Conservation (phyloP, 305 asterid genomes). For the Rubia balearica region DNA sequence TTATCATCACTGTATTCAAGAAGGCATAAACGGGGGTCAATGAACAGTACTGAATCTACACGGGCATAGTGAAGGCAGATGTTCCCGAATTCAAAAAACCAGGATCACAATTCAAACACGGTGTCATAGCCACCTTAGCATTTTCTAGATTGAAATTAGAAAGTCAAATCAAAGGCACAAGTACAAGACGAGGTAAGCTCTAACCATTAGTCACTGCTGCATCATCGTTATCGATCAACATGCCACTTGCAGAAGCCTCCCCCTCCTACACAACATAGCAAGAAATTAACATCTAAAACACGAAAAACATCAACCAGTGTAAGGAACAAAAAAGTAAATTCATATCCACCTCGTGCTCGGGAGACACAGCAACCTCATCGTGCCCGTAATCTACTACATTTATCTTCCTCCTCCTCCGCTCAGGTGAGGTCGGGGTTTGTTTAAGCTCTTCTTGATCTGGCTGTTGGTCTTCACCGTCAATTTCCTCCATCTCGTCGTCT, state of each 20-base stretch:
- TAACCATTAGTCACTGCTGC: conserved; percentile 54
- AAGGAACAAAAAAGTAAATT: not conserved
- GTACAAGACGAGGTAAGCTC: conserved; percentile 10
- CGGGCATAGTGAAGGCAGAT: not conserved
- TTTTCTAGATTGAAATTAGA: too few relatives aligned
- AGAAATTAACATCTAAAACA: not conserved
- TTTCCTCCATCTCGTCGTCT: conserved; percentile 80
- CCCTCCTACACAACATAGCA: conserved; percentile 56
- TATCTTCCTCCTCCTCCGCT: conserved; percentile 27
- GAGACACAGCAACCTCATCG: conserved; percentile 80
- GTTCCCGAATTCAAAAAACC: too few relatives aligned
- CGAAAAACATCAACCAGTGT: conserved; percentile 1
- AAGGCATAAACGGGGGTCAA: not conserved
- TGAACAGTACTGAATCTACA: not conserved
- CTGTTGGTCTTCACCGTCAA: conserved; percentile 19
- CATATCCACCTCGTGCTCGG: conserved; percentile 65
- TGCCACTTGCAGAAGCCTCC: conserved; percentile 44
- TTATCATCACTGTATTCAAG: not conserved
- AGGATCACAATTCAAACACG: too few relatives aligned
- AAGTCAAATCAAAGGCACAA: not conserved
- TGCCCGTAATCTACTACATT: conserved; percentile 83
- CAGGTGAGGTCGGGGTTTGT: conserved; percentile 17
- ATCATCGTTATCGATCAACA: conserved; percentile 49
- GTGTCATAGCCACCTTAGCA: too few relatives aligned
- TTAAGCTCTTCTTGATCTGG: conserved; percentile 30